Percentiles rank a stretch among this genome's conserved stretches.
Conservation (phyloP, 345 rosid species). For the Gossypium mustelinum region DNA sequence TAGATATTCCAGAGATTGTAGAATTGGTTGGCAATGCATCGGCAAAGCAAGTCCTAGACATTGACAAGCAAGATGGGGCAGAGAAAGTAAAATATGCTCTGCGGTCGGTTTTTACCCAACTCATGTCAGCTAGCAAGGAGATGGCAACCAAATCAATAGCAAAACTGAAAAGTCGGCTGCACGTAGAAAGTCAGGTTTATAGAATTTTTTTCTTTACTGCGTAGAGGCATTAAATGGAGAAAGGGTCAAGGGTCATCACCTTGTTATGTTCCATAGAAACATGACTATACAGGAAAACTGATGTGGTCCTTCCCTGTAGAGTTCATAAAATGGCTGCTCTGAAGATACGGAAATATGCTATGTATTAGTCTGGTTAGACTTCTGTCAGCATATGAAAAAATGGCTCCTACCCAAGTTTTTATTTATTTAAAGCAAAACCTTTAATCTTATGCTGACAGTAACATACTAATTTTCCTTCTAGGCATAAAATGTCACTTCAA, state of each 20-base stretch:
- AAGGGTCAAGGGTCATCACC: neutral
- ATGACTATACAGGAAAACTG: neutral
- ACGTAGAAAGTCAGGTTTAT: conserved; percentile 59
- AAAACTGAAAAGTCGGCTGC: conserved; percentile 63
- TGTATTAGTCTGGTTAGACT: neutral
- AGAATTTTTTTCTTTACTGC: neutral
- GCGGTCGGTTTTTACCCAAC: conserved; percentile 66
- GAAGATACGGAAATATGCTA: neutral
- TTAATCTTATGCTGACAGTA: neutral
- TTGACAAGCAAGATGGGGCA: conserved; percentile 46
- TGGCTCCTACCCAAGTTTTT: neutral
- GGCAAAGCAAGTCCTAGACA: conserved; percentile 40
- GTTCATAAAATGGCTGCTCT: neutral
- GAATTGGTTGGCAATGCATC: conserved; percentile 68
- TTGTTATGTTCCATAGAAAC: neutral
- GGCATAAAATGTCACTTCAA: neutral
- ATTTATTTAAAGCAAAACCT: neutral
- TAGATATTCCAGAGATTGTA: conserved; percentile 72
- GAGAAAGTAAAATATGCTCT: conserved; percentile 58
- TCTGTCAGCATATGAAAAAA: neutral
- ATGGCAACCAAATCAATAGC: conserved; percentile 47
- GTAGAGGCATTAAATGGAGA: neutral
- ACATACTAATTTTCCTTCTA: neutral
- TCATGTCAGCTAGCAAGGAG: conserved; percentile 76
- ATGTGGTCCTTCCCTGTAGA: neutral